These are phyloP conservation scores for Lipomyces chichibuensis DNA, from an alignment of 805 yeast species.

Conservation along the genomic window DNA sequence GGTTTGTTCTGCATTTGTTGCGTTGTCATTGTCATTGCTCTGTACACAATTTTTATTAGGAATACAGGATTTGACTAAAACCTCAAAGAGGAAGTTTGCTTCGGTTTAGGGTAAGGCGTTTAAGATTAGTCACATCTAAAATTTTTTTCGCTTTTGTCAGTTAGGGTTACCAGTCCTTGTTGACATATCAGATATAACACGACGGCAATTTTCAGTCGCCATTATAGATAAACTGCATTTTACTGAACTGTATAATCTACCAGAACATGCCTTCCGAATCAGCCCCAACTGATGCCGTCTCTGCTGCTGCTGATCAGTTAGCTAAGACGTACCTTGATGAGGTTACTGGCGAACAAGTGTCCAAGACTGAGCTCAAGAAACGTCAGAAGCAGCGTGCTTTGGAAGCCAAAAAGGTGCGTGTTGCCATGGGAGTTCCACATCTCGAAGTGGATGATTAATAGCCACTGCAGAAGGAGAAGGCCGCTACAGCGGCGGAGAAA, in stretches of 20 bases:
- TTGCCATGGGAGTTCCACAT: background rate
- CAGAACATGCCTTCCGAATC: background rate
- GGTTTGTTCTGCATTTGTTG: background rate
- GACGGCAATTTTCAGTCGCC: background rate
- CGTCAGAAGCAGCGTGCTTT: constrained; percentile 86
- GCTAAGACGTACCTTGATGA: constrained; percentile 70
- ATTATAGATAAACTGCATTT: background rate
- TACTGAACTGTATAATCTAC: background rate
- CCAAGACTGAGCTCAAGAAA: constrained; percentile 94
- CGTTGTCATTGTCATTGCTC: too few relatives aligned
- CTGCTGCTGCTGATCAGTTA: constrained; percentile 68
- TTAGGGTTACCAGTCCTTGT: background rate
- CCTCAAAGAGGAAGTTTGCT: background rate
- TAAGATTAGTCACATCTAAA: background rate
- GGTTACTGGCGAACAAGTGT: constrained; percentile 93
- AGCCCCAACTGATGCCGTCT: constrained; percentile 17
- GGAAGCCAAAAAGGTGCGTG: constrained; percentile 70
- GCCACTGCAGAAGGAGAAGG: constrained; percentile 70
- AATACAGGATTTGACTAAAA: too few relatives aligned
- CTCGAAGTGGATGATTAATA: background rate
- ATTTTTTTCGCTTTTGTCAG: background rate
- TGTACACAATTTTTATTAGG: too few relatives aligned
- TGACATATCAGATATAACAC: background rate
- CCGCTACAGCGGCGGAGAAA: constrained; percentile 57
- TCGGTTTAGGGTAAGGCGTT: background rate